Evolutionary conservation across 768 basidiomycete genomes (phyloP).

Genomic region (Tylopilus plumbeoviolaceoides): DNA sequence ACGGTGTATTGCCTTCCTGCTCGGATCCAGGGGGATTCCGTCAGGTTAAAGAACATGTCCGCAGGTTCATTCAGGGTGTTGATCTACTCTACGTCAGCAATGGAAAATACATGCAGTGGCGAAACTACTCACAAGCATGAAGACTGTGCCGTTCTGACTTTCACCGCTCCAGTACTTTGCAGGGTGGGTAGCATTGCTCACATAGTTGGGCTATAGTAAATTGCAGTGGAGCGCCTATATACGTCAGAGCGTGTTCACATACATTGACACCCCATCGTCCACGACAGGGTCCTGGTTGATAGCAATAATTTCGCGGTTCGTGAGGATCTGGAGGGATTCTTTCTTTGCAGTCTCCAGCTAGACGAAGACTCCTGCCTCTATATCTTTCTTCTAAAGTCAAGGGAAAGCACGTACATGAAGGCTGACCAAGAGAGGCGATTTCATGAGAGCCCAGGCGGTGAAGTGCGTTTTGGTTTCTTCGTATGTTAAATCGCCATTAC

Average conservation of each 20-base stretch:
- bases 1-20: slow-evolving; percentile 64
- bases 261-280: slow-evolving; percentile 67
- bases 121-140: slow-evolving; percentile 53
- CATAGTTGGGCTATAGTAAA: slow-evolving; percentile 36
- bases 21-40: slow-evolving; percentile 68
- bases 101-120: background rate
- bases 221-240: background rate
- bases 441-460: slow-evolving; percentile 70
- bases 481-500: slow-evolving; percentile 56
- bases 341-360: slow-evolving; percentile 50
- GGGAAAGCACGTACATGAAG: slow-evolving; percentile 42
- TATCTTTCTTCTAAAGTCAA: slow-evolving; percentile 2
- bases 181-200: slow-evolving; percentile 44
- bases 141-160: slow-evolving; percentile 58
- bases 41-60: slow-evolving; percentile 57
- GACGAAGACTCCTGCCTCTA: background rate
- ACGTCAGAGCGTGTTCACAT: slow-evolving; percentile 16
- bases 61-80: slow-evolving; percentile 56
- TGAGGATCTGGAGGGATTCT: slow-evolving; percentile 52
- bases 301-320: slow-evolving; percentile 59
- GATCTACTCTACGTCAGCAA: slow-evolving; percentile 36
- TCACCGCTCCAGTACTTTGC: slow-evolving; percentile 73
- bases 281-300: slow-evolving; percentile 66
- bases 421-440: slow-evolving; percentile 62
- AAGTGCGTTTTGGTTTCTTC: slow-evolving; percentile 70